phyloP scores from a whole-genome alignment of 2,329 filamentous ascomycete species.

The Pestalotiopsis sp. region DNA sequence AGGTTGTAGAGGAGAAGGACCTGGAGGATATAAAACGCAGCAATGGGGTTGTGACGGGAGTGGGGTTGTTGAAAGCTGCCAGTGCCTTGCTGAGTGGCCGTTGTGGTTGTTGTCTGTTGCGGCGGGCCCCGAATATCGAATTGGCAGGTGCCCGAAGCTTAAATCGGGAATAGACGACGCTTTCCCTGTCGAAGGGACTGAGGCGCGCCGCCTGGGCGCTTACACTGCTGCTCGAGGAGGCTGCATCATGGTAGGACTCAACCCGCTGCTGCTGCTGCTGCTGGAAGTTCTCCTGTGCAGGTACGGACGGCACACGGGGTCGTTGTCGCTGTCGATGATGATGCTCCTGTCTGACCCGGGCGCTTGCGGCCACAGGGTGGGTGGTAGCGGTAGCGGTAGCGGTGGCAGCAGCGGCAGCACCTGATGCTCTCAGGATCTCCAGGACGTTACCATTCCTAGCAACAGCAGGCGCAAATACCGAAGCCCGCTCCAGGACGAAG shows the following conservation, averaged over 20 bases:
- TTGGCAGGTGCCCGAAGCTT: conserved; percentile 10
- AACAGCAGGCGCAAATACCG: too few species aligned
- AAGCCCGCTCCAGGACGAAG: neutral
- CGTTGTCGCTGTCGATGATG: neutral
- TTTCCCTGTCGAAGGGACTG: conserved; percentile 1
- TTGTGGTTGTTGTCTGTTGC: neutral
- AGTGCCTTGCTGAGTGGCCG: too few species aligned
- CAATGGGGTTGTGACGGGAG: neutral
- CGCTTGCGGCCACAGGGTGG: neutral
- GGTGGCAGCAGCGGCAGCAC: neutral
- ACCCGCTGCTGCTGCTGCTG: neutral
- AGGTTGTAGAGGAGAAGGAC: conserved; percentile 30
- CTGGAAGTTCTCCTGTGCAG: neutral
- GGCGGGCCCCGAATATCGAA: conserved; percentile 5
- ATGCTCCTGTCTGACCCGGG: neutral
- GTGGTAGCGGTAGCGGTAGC: too few species aligned
- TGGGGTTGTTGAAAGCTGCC: neutral
- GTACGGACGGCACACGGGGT: neutral
- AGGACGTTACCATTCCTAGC: neutral
- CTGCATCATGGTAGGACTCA: neutral
- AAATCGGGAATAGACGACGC: neutral
- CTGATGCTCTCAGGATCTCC: neutral
- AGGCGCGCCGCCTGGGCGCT: neutral
- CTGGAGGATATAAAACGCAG: conserved; percentile 10
- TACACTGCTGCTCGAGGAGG: neutral